Evolutionary conservation across 148 eudicot genomes (phyloP).

Genomic region (Chenopodium album): DNA sequence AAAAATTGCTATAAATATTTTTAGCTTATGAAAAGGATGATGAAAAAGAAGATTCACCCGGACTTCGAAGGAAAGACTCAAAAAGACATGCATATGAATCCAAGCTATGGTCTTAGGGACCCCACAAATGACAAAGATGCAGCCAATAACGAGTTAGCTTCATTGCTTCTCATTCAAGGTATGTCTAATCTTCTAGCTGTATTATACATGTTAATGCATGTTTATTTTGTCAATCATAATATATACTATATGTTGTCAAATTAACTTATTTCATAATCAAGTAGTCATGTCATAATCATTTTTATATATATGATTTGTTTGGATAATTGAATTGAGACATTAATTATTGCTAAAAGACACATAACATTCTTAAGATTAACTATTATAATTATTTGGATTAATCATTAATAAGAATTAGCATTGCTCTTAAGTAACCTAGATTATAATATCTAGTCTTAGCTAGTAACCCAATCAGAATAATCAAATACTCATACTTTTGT

Average conservation of each 20-base stretch:
- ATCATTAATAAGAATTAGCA: background rate
- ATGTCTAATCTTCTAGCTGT: background rate
- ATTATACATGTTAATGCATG: background rate
- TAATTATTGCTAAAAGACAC: constrained; percentile 1
- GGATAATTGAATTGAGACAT: background rate
- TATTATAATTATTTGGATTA: background rate
- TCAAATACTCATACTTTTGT: background rate
- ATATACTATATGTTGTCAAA: background rate
- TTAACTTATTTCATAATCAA: background rate
- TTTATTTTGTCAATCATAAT: background rate
- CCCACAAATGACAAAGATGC: constrained; percentile 1
- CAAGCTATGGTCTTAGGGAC: constrained; percentile 3
- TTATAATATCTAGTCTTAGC: background rate
- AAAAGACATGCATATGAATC: constrained; percentile 22
- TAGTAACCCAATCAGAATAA: background rate
- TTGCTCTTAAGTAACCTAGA: too few species aligned
- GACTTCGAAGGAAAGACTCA: constrained; percentile 20
- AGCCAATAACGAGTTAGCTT: constrained; percentile 18
- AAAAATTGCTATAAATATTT: constrained; percentile 11
- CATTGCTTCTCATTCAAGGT: constrained; percentile 36
- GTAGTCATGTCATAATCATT: constrained; percentile 1
- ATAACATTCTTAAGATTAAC: background rate
- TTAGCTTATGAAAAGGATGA: constrained; percentile 41
- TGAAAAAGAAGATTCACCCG: constrained; percentile 39
- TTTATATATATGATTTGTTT: background rate